Base-by-base conservation (phyloP, 2,329 filamentous ascomycete genomes). In the Grosmannia penicillata region DNA sequence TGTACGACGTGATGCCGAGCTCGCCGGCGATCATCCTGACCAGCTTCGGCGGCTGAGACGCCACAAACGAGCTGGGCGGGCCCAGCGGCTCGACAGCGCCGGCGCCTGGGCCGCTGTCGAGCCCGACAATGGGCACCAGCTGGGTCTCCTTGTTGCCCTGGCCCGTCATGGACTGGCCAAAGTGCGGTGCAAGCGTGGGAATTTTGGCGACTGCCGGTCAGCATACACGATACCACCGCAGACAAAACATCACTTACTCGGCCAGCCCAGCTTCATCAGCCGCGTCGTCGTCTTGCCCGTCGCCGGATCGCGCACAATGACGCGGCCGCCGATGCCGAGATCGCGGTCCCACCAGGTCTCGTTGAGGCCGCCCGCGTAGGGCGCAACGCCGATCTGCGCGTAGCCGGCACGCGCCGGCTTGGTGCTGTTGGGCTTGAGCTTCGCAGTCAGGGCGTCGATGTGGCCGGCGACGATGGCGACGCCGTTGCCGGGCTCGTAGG, bases 271-370 rank as follows among this genome's bases (percentile, higher is more conserved):
- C 63, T 93, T 93, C 44, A 95, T 87, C 33, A 96, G 68, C 62
- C 78, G 83, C 23, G 73, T 77, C 18, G 71, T 67, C 26, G 93
- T 84, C 68, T 89, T 93, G 48, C 80, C 80, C 3, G 74, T 72
- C 34, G 65, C 60, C 5, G 68, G 55, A 49, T 94, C 78, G 46
- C 78, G 82, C 33, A 96, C 78, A 35, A 96, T 67, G 4, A 96
- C 89, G 32, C 86, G 71, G 28, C 91, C 91, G 46, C 86, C 91
- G 49, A 96, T 82, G 47, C 82, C 79, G 37, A 98, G 70, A 57
- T 98, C 91, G 27, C 91, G 75, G 57, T 96, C 91, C 89, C 87
- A 96, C 91, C 91, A 96, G 1, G 91, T 96, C 45, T 69, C 67
- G 54, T 87, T 91, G 44, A 96, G 62, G 2, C 68, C 86, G 36